Evolutionary conservation across 441 rosid species (phyloP), one percentile per base, ranked within the genome.

Genomic region (Hura crepitans): DNA sequence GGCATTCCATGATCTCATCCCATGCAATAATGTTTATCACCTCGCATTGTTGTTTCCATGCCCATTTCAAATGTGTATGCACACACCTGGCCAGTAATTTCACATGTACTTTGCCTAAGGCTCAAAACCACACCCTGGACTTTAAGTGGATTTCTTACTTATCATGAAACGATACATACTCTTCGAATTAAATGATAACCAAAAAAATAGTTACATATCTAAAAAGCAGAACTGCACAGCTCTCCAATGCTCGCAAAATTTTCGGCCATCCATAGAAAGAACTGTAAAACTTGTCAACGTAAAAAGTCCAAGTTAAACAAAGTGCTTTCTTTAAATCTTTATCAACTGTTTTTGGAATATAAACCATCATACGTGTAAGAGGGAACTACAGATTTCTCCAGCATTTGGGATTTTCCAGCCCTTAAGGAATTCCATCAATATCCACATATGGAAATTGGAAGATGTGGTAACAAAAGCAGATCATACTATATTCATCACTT

Each of bases 1-100:
- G 10, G 25, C 35, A 42, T 42, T 15, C 42, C 65, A 73, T 51
- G 30, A 45, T 62, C 45, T 59, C 69, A 62, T 30, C 56, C 54
- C 17, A 42, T 56, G 13, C 27, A 51, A 60, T 15, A 15, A 69
- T 6, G 50, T 37, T 45, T 57, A 61, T 65, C 58, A 28, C 31
- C 33, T 60, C 51, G 25, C 25, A 37, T 43, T 55, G 33, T 55
- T n/a, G 69, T 28, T 7, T 22, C n/a, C n/a, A n/a, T 18, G 6
- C 28, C 17, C 28, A 3, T 0, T 12, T 39, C 18, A n/a, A 39
- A 20, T 20, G 2, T 61, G 49, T 14, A 11, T 18, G 30, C n/a
- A 8, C n/a, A 8, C 37, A 37, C 55, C 22, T n/a, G 59, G 6
- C 2, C 30, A n/a, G 31, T 4, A 43, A 43, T 6, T 12, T 47